Base-by-base conservation (phyloP, 352 stramenopile species). In the Phytophthora pluvialis region DNA sequence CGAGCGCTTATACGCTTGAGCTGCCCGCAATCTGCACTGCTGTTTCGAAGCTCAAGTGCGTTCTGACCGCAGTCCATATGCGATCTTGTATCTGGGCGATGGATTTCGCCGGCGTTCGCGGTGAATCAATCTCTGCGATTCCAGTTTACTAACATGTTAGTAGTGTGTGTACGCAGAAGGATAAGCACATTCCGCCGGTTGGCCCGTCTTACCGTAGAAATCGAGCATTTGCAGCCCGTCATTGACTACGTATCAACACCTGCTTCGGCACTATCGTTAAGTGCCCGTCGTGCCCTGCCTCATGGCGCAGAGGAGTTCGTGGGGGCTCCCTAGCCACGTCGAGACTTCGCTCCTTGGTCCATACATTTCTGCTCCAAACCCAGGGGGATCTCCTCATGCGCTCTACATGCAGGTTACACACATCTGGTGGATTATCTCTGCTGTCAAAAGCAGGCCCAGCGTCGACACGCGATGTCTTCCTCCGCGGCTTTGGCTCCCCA, bases 351-450 rank as follows among this genome's bases (percentile, higher is more conserved):
- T 40, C 13, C 16, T 44, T 40, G 7, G 12, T 12, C 51, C 44
- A 68, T 33, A 42, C 55, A 35, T 49, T 66, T 38, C 8, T 59
- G 47, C 32, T 52, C 11, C 6, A 56, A 65, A 55, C 29, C 53
- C 40, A 58, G 28, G 31, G 53, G 36, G 54, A 15, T 38, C 38
- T n/a, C 1, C 57, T 57, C 48, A 64, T 42, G 59, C 40, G 49
- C 59, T 65, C 63, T 59, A 60, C 61, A 16, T 50, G 54, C 31
- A 46, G 31, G 43, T 71, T 62, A 67, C 63, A 59, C 42, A 70
- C 56, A 28, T 4, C 21, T 9, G 21, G 4, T 42, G 36, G 36
- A 42, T 42, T 21, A 42, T 42, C 36, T 42, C 18, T 42, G 25
- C 21, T 56, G 42, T 47, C 54, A 59, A 65, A 60, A 63, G 57